Percentiles rank a stretch among this genome's conserved stretches.
Evolutionary conservation across 2,329 filamentous ascomycete genomes (phyloP).

Genomic region (Cladophialophora bantiana): DNA sequence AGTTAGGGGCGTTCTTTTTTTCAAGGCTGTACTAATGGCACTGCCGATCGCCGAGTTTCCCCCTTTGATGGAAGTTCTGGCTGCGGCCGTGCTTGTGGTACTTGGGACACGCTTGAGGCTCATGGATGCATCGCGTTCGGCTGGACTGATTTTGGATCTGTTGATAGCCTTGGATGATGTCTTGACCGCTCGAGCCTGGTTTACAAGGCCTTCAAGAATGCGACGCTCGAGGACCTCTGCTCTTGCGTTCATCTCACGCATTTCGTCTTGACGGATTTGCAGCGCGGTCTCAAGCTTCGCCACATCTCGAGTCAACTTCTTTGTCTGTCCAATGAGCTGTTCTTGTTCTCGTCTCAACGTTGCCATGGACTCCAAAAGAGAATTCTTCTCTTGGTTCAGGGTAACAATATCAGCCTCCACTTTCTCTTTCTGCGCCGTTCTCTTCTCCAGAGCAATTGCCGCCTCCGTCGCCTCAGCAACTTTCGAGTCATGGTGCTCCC

Average conservation of each 20-base stretch:
- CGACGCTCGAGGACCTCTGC: conserved; percentile 89
- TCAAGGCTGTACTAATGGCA: conserved; percentile 56
- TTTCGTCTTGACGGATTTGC: conserved; percentile 85
- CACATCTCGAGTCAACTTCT: conserved; percentile 80
- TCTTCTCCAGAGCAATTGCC: conserved; percentile 78
- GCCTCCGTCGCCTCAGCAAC: conserved; percentile 82
- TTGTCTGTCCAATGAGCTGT: conserved; percentile 77
- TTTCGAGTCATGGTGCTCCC: conserved; percentile 78
- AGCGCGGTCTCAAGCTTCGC: conserved; percentile 91
- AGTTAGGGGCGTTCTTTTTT: conserved; percentile 59
- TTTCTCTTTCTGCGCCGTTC: conserved; percentile 70
- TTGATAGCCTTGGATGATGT: conserved; percentile 47
- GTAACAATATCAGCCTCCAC: conserved; percentile 60
- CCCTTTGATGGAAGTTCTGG: conserved; percentile 50
- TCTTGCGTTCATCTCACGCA: conserved; percentile 86
- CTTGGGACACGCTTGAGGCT: conserved; percentile 60
- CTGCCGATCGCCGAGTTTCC: conserved; percentile 36
- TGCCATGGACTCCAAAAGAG: conserved; percentile 64
- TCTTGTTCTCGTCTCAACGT: conserved; percentile 62
- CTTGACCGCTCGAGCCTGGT: conserved; percentile 84
- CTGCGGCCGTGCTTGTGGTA: conserved; percentile 51
- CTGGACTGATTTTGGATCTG: conserved; percentile 34
- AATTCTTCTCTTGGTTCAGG: conserved; percentile 67
- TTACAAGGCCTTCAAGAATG: conserved; percentile 93
- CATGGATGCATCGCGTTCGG: conserved; percentile 53